phyloP scores from a whole-genome alignment of 2,329 filamentous ascomycete species.

The Phaeomoniella chlamydospora region DNA sequence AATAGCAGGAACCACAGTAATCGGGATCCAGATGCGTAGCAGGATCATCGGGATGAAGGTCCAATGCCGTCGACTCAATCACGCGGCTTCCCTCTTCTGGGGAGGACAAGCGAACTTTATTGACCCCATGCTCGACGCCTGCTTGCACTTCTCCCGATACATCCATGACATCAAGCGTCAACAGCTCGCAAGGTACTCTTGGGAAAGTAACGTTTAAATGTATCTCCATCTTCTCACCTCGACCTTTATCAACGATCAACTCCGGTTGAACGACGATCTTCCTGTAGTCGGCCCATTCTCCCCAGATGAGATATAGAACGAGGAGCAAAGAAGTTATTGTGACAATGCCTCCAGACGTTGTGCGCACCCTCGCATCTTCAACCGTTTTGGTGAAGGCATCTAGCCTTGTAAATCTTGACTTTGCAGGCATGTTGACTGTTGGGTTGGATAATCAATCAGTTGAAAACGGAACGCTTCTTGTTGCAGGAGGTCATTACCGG shows the following conservation, averaged over 20 bases:
- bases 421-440: constrained; percentile 54
- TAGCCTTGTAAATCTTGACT: constrained; percentile 88
- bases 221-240: constrained; percentile 98
- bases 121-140: constrained; percentile 82
- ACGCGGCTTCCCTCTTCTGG: constrained; percentile 59
- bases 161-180: constrained; percentile 98
- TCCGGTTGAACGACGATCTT: constrained; percentile 78
- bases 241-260: constrained; percentile 87
- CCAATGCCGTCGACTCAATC: constrained; percentile 55
- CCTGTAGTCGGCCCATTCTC: constrained; percentile 92
- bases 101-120: constrained; percentile 70
- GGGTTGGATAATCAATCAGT: constrained; percentile 8
- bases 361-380: constrained; percentile 91
- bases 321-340: constrained; percentile 82
- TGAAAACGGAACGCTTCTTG: background rate
- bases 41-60: constrained; percentile 55
- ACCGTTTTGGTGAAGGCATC: constrained; percentile 99
- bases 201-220: constrained; percentile 96
- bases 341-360: constrained; percentile 87
- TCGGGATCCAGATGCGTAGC: constrained; percentile 71
- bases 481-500: constrained; percentile 2
- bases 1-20: constrained; percentile 92
- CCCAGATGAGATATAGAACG: constrained; percentile 78
- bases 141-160: constrained; percentile 94
- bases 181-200: constrained; percentile 79